Base-by-base conservation (phyloP, 768 basidiomycete species). In the Dacryopinax spathularia region DNA sequence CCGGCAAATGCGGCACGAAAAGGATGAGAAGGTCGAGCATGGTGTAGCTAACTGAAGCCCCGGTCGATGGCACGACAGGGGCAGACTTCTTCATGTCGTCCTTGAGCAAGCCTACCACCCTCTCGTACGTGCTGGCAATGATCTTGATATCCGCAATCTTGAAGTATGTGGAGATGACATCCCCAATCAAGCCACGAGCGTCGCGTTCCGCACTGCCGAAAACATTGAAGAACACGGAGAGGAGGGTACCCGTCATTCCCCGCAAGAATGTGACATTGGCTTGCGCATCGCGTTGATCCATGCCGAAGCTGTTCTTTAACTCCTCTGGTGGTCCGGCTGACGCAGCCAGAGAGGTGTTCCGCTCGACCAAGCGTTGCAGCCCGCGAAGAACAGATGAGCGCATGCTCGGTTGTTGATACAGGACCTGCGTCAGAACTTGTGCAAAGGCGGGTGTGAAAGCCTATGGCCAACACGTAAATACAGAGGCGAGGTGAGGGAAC, bases 171-270 rank as follows among this genome's bases (percentile, higher is more conserved):
- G 79, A 82, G 69, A 98, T 89, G 43, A 91, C 91, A 62, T 93
- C 91, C 20, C 93, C 91, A 16, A 97, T 84, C 75, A 84, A 79
- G 7, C 84, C 84, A 61, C 88, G 78, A 33, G 72, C 75, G 66
- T 96, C 92, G 60, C 84, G 80, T n/a, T 81, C 82, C 33, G 89
- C 84, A 65, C 82, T 90, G 64, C 88, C 82, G 74, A 95, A 98
- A n/a, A 99, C 87, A 72, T 99, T 99, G 79, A 98, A 93, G 44
- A 96, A 78, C 3, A 98, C 92, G 0, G 91, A 86, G 34, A 98
- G 82, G 88, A 96, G 94, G 70, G 91, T 96, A 72, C 92, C 89
- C 0, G 82, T 86, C 71, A 97, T 88, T 0, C 79, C 79, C 39
- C 81, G 82, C 62, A 98, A 77, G 73, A 88, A 88, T 1, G 72